Conservation (phyloP, 345 rosid species). For the Fremontodendron californicum region DNA sequence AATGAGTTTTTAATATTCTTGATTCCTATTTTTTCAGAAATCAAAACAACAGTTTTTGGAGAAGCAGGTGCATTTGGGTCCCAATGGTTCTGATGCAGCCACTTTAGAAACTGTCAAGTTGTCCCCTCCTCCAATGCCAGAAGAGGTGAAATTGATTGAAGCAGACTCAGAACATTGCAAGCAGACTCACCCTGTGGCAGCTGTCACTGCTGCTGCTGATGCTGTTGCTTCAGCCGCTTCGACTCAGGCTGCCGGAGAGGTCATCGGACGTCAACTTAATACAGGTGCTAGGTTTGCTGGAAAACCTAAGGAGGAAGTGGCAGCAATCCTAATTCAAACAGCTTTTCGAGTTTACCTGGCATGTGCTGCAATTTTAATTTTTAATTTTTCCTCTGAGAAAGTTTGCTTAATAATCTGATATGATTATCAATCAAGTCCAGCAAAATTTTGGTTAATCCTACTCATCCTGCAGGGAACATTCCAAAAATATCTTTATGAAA, state of each 20-base stretch:
- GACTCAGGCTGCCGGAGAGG: slow-evolving; percentile 37
- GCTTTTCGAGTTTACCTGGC: slow-evolving; percentile 85
- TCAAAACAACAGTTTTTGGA: slow-evolving; percentile 47
- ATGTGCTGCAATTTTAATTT: slow-evolving; percentile 2
- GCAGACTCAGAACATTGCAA: slow-evolving; percentile 37
- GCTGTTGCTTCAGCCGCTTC: slow-evolving; percentile 25
- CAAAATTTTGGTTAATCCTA: background rate
- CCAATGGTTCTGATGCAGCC: slow-evolving; percentile 27
- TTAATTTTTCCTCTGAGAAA: background rate
- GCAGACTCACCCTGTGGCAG: slow-evolving; percentile 28
- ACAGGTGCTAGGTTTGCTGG: slow-evolving; percentile 43
- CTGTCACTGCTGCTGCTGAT: slow-evolving; percentile 1
- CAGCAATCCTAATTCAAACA: slow-evolving; percentile 89
- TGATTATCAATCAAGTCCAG: background rate
- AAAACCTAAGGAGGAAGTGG: slow-evolving; percentile 66
- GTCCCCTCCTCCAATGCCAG: slow-evolving; percentile 39
- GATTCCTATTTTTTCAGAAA: slow-evolving; percentile 26
- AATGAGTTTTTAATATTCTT: background rate
- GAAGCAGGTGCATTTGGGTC: slow-evolving; percentile 37
- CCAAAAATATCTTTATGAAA: background rate
- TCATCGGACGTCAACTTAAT: slow-evolving; percentile 25
- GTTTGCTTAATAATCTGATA: background rate
- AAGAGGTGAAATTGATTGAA: slow-evolving; percentile 48
- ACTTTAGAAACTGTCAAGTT: slow-evolving; percentile 23
- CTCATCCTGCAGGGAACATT: background rate